Conservation (phyloP, 2,329 filamentous ascomycete species). For the Grosmannia serpens region DNA sequence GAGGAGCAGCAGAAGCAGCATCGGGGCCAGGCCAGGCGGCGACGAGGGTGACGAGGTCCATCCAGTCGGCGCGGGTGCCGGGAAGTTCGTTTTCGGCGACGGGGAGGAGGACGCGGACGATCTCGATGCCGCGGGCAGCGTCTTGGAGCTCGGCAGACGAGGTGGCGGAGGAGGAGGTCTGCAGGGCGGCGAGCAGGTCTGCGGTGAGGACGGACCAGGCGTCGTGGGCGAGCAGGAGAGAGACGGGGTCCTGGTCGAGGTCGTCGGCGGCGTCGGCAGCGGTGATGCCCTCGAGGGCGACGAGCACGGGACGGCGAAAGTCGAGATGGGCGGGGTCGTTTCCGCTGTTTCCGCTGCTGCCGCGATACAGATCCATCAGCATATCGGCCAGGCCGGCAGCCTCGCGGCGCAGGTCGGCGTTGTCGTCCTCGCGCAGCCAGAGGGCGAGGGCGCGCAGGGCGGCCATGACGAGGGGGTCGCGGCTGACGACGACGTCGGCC, state of each 20-base stretch:
- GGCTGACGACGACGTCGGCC: constrained; percentile 30
- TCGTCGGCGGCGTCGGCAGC: neutral
- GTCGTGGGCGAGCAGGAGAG: constrained; percentile 37
- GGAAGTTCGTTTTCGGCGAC: constrained; percentile 35
- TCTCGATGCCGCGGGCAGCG: constrained; percentile 38
- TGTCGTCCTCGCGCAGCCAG: constrained; percentile 61
- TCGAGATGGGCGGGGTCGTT: constrained; percentile 27
- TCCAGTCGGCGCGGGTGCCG: constrained; percentile 39
- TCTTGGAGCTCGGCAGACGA: neutral
- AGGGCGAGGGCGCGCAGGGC: constrained; percentile 46
- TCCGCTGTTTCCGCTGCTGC: neutral
- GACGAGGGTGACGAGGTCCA: constrained; percentile 39
- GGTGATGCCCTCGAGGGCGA: constrained; percentile 48
- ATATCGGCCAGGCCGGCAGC: constrained; percentile 50
- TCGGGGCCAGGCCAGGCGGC: constrained; percentile 34
- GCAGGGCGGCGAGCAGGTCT: constrained; percentile 36
- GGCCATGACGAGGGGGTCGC: constrained; percentile 49
- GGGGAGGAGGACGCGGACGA: constrained; percentile 42
- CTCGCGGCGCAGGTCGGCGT: constrained; percentile 43
- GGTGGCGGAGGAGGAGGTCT: neutral
- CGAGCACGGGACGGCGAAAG: constrained; percentile 44
- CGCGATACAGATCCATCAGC: constrained; percentile 48
- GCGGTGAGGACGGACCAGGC: constrained; percentile 42
- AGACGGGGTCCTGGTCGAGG: constrained; percentile 28
- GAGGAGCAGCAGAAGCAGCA: constrained; percentile 24